These are phyloP conservation scores for Russula emetica DNA, from an alignment of 768 basidiomycete species.

Conservation along the genomic window DNA sequence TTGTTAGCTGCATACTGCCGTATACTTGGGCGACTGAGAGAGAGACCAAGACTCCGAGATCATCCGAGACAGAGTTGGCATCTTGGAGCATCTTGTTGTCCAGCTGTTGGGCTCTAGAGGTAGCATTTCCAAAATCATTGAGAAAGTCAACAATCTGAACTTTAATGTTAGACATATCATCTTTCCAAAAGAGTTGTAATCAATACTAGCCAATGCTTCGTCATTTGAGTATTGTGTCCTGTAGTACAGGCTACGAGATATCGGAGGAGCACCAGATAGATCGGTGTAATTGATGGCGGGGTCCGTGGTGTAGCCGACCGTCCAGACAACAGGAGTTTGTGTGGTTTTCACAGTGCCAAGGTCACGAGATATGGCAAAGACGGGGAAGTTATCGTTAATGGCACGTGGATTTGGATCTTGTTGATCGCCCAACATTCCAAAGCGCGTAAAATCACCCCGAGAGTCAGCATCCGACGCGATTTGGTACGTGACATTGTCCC, in stretches of 20 bases:
- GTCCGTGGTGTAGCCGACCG: constrained; percentile 32
- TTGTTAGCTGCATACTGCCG: constrained; percentile 51
- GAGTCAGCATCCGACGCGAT: constrained; percentile 12
- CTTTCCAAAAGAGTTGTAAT: neutral
- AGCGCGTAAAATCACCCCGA: no score
- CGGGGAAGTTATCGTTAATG: constrained; percentile 25
- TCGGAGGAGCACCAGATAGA: constrained; percentile 38
- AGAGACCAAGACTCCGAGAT: constrained; percentile 49
- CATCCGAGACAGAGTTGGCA: constrained; percentile 45
- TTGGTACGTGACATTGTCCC: constrained; percentile 21
- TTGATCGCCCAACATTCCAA: no score
- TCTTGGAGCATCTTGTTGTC: constrained; percentile 48
- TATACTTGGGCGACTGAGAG: constrained; percentile 53
- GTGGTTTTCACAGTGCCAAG: constrained; percentile 30
- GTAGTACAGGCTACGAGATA: constrained; percentile 44
- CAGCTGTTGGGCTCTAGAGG: constrained; percentile 43
- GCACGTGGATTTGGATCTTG: constrained; percentile 12
- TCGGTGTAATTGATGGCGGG: constrained; percentile 33
- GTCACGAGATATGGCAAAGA: constrained; percentile 32
- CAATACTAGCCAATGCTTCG: constrained; percentile 29
- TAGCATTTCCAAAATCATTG: constrained; percentile 43
- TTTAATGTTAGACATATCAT: neutral
- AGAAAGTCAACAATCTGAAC: constrained; percentile 44
- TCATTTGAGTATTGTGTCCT: constrained; percentile 35
- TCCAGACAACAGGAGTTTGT: constrained; percentile 30